Evolutionary conservation across 2,329 filamentous ascomycete species (phyloP).

Genomic region (Beauveria australis): DNA sequence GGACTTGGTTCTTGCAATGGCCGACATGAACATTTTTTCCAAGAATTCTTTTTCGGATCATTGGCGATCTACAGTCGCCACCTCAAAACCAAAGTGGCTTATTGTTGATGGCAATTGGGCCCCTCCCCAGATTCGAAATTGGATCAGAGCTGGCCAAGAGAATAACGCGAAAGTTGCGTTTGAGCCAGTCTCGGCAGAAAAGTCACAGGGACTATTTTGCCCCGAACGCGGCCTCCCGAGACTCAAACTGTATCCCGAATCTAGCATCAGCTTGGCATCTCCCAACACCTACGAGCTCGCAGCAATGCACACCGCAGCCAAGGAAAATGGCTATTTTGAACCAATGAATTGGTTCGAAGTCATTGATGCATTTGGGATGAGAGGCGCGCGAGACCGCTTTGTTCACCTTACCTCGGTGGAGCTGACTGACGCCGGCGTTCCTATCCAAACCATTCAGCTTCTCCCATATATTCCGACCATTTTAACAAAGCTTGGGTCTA

Average conservation of each 20-base stretch:
- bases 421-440: slow-evolving; percentile 72
- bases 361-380: slow-evolving; percentile 72
- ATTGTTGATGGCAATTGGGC: slow-evolving; percentile 87
- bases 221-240: slow-evolving; percentile 27
- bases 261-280: slow-evolving; percentile 65
- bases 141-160: slow-evolving; percentile 54
- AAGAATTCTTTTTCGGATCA: slow-evolving; percentile 40
- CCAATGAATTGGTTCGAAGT: slow-evolving; percentile 66
- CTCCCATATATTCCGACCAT: slow-evolving; percentile 82
- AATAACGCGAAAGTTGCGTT: slow-evolving; percentile 59
- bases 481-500: slow-evolving; percentile 70
- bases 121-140: slow-evolving; percentile 53
- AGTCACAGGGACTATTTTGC: slow-evolving; percentile 63
- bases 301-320: slow-evolving; percentile 68
- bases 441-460: slow-evolving; percentile 75
- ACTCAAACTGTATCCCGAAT: slow-evolving; percentile 47
- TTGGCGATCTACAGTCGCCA: slow-evolving; percentile 53
- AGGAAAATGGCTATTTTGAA: slow-evolving; percentile 59
- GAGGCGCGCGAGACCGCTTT: slow-evolving; percentile 64
- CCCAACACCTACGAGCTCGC: slow-evolving; percentile 78
- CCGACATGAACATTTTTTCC: slow-evolving; percentile 85
- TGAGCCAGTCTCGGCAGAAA: slow-evolving; percentile 81
- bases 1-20: slow-evolving; percentile 85
- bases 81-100: slow-evolving; percentile 61
- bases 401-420: slow-evolving; percentile 55